Evolutionary conservation across 2,329 filamentous ascomycete genomes (phyloP), one percentile per base, ranked within the genome.

Genomic region (Chaetomium olivaceum): DNA sequence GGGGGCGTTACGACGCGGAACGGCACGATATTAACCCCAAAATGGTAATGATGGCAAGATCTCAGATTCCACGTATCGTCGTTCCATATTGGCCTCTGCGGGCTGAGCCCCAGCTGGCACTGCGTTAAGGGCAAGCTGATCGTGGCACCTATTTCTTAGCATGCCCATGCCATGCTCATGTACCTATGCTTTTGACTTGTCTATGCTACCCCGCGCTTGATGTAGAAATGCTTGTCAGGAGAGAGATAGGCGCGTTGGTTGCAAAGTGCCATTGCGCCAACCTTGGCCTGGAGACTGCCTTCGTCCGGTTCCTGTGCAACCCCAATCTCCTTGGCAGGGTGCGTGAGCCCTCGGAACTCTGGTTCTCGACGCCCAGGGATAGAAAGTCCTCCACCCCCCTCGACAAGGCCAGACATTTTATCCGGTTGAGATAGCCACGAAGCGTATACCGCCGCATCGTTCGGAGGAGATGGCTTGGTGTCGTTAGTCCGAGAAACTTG

Each of bases 201-300:
- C 12, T 11, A 23, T 2, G n/a, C 46, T 16, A 50, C 4, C 16
- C 46, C n/a, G 19, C 46, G 46, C n/a, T 50, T 23, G n/a, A 61
- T n/a, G 46, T 46, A 48, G 25, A 61, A 31, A 8, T 25, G 9
- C 6, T 27, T 21, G 14, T 61, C 58, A 31, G 52, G 29, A 7
- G 52, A 61, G 11, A 8, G 19, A 29, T 39, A 61, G 0, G 29
- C 21, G 5, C 31, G 27, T n/a, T 61, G 48, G 21, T 61, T 52
- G 1, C 14, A 31, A n/a, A 61, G 31, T 21, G 48, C 27, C 31
- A 64, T 56, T 1, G 68, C 66, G 2, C 66, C 68, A 12, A 68
- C 58, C 58, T 70, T 70, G 23, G 64, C 68, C 50, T 65, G 62
- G 14, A 68, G 27, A n/a, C 54, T 46, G 4, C 68, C 68, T n/a